Evolutionary conservation across 192 early-diverging fungal genomes (phyloP).

Genomic region (Gonapodya prolifera): DNA sequence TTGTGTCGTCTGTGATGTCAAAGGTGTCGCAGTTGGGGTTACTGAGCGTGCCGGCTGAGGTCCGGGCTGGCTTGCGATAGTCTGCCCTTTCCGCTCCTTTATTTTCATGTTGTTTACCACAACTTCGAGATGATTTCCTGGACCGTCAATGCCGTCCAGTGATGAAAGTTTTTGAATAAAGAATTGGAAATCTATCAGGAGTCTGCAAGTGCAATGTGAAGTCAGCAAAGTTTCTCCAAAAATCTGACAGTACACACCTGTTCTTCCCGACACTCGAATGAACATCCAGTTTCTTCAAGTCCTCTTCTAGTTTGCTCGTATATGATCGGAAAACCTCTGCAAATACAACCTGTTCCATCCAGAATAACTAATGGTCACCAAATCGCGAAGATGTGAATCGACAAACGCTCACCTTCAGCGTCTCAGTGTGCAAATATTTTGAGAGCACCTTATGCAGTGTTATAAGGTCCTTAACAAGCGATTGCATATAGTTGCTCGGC

Average conservation of each 20-base stretch:
- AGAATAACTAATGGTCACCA: background rate
- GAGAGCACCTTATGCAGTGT: slow-evolving; percentile 86
- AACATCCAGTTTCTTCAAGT: slow-evolving; percentile 38
- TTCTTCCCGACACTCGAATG: slow-evolving; percentile 48
- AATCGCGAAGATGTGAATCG: background rate
- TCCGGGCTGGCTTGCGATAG: background rate
- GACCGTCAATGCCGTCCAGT: slow-evolving; percentile 57
- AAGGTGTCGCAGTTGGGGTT: background rate
- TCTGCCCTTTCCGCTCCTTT: slow-evolving; percentile 23
- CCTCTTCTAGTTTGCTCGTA: slow-evolving; percentile 58
- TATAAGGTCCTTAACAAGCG: slow-evolving; percentile 76
- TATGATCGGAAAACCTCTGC: slow-evolving; percentile 66
- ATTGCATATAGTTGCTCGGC: slow-evolving; percentile 57
- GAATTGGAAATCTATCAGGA: slow-evolving; percentile 67
- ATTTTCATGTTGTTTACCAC: slow-evolving; percentile 71
- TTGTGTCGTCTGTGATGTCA: background rate
- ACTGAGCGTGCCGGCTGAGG: background rate
- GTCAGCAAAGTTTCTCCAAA: no score
- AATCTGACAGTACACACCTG: slow-evolving; percentile 22
- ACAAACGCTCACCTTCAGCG: slow-evolving; percentile 45
- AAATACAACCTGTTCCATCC: slow-evolving; percentile 50
- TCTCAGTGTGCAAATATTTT: slow-evolving; percentile 62
- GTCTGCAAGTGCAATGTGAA: slow-evolving; percentile 26
- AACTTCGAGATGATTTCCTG: slow-evolving; percentile 60
- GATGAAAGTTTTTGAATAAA: slow-evolving; percentile 49